Evolutionary conservation across 148 eudicot species (phyloP).

Genomic region (Talinum fruticosum): DNA sequence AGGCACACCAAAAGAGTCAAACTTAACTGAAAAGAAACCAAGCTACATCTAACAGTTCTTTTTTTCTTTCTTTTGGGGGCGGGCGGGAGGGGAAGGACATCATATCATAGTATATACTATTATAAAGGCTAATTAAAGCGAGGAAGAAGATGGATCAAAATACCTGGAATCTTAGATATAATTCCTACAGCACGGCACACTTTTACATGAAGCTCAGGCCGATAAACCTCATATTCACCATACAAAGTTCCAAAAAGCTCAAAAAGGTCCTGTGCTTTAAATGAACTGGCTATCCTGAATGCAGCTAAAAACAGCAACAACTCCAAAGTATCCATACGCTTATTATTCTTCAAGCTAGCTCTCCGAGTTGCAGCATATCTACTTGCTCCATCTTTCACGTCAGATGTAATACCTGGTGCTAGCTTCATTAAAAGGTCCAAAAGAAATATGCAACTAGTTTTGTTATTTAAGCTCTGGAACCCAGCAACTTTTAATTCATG

Average conservation of each 20-base stretch:
- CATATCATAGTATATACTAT: background rate
- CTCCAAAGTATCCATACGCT: background rate
- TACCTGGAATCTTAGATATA: conserved; percentile 31
- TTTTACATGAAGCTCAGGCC: conserved; percentile 5
- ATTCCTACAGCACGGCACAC: conserved; percentile 28
- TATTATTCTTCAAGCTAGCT: conserved; percentile 5
- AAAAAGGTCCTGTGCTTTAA: conserved; percentile 19
- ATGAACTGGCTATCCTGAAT: conserved; percentile 14
- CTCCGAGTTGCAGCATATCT: conserved; percentile 15
- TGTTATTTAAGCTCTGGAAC: background rate
- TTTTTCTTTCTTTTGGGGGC: background rate
- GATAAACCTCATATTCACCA: background rate
- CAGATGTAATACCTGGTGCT: conserved; percentile 23
- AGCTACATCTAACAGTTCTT: background rate
- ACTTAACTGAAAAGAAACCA: background rate
- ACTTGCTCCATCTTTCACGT: conserved; percentile 19
- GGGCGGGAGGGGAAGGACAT: background rate
- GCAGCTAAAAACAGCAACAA: conserved; percentile 28
- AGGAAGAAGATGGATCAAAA: background rate
- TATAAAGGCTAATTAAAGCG: background rate
- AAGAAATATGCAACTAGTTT: conserved; percentile 15
- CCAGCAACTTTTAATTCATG: conserved; percentile 4
- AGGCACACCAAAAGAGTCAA: background rate
- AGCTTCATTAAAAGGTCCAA: conserved; percentile 29
- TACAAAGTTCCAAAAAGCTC: conserved; percentile 14